phyloP scores from a whole-genome alignment of 352 stramenopile genomes.

The Phytophthora sansomeana region DNA sequence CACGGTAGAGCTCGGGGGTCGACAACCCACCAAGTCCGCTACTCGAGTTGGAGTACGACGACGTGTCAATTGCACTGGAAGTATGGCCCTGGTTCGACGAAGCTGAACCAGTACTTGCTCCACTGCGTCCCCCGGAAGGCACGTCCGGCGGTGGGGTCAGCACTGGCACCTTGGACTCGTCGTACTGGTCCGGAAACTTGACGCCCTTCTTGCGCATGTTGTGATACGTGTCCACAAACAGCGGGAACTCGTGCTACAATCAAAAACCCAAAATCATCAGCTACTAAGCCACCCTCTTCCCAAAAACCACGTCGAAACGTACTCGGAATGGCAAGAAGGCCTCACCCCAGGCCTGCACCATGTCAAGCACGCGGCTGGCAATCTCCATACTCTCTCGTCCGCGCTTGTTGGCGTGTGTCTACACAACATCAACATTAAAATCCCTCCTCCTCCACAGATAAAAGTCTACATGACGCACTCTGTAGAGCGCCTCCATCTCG shows the following conservation, averaged over 20 bases:
- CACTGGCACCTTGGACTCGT: conserved; percentile 71
- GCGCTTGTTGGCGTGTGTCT: conserved; percentile 70
- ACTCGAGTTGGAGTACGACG: conserved; percentile 54
- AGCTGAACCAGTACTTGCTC: not conserved
- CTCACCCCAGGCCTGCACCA: conserved; percentile 84
- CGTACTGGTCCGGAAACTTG: conserved; percentile 80
- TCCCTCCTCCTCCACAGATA: conserved; percentile 25
- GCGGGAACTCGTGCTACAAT: conserved; percentile 69
- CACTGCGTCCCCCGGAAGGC: conserved; percentile 2
- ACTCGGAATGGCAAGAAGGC: conserved; percentile 77
- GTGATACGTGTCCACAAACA: conserved; percentile 87
- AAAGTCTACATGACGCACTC: conserved; percentile 38
- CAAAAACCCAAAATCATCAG: not conserved
- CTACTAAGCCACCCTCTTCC: not conserved
- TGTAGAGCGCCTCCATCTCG: conserved; percentile 79
- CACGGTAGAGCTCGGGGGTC: conserved; percentile 64
- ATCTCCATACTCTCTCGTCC: conserved; percentile 83
- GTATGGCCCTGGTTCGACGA: conserved; percentile 20
- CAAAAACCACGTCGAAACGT: not conserved
- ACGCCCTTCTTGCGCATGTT: conserved; percentile 85
- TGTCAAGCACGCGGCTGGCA: conserved; percentile 66
- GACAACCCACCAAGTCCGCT: conserved; percentile 62
- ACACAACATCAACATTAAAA: conserved; percentile 2
- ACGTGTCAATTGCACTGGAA: conserved; percentile 42
- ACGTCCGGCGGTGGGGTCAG: conserved; percentile 44